phyloP scores from a whole-genome alignment of 1,284 basidiomycete genomes.

The Austroboletus novae-zelandiae region DNA sequence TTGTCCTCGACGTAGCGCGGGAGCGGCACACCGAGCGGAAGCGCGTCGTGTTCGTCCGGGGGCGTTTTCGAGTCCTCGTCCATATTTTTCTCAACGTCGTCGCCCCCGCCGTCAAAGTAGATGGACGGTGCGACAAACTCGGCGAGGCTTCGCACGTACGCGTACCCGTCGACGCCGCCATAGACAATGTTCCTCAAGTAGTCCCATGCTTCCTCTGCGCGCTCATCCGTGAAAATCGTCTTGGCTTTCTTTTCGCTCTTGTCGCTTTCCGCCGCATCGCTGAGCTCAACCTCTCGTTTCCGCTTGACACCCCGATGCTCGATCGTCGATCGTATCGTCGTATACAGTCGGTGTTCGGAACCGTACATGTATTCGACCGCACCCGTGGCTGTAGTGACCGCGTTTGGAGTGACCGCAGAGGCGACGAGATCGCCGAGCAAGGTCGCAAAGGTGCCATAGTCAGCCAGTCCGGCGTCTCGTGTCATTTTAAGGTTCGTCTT shows the following conservation, averaged over 20 bases:
- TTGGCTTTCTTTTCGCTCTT: conserved; percentile 4
- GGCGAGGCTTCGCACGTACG: conserved; percentile 70
- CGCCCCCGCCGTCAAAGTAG: conserved; percentile 2
- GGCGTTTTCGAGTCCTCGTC: background rate
- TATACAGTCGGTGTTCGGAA: conserved; percentile 37
- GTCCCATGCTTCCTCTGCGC: conserved; percentile 53
- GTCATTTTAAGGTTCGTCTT: conserved; percentile 41
- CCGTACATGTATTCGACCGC: conserved; percentile 23
- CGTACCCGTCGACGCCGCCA: conserved; percentile 68
- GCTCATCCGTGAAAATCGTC: conserved; percentile 48
- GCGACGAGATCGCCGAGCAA: conserved; percentile 37
- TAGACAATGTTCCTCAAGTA: conserved; percentile 71
- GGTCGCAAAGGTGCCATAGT: conserved; percentile 60
- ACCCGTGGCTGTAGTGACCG: background rate
- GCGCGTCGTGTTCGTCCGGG: background rate
- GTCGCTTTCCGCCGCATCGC: conserved; percentile 10
- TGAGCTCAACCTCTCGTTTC: conserved; percentile 7
- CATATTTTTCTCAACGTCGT: too few relatives aligned
- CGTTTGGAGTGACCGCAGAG: conserved; percentile 12
- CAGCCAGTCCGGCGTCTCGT: conserved; percentile 50
- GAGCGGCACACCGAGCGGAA: conserved; percentile 46
- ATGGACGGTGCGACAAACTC: conserved; percentile 49
- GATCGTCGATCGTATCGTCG: conserved; percentile 33
- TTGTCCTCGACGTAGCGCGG: conserved; percentile 55
- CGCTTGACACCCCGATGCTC: conserved; percentile 21